Evolutionary conservation across 139 green algal species (phyloP).

Genomic region (Spirogloea muscicola): DNA sequence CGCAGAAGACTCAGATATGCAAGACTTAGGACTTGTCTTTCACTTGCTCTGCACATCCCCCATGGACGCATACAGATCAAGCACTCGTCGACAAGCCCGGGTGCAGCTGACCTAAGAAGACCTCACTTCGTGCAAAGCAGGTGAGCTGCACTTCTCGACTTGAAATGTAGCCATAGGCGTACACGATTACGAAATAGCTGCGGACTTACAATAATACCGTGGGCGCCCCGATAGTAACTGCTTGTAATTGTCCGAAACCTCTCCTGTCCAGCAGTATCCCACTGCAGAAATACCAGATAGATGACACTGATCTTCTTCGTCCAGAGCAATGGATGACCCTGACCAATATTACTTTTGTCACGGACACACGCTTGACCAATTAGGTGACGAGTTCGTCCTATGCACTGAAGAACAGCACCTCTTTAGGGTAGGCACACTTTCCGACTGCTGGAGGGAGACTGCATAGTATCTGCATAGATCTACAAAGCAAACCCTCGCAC

Average conservation of each 20-base stretch:
- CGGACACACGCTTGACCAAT: no score
- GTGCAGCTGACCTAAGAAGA: background rate
- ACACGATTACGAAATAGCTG: no score
- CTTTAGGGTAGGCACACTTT: no score
- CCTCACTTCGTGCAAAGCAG: background rate
- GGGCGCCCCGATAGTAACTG: constrained; percentile 95
- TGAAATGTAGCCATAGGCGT: constrained; percentile 36
- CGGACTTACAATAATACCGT: constrained; percentile 88
- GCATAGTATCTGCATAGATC: no score
- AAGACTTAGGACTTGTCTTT: background rate
- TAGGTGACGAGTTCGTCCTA: no score
- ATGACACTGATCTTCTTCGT: no score
- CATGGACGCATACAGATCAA: background rate
- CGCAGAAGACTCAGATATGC: background rate
- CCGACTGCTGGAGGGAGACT: no score
- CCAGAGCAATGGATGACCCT: no score
- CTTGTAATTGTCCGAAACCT: constrained; percentile 97
- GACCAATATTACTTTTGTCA: no score
- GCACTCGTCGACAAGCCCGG: background rate
- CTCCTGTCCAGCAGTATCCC: constrained; percentile 98
- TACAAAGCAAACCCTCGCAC: no score
- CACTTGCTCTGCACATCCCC: background rate
- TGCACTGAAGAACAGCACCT: no score
- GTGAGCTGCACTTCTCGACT: background rate
- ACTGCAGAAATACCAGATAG: constrained; percentile 76